These are phyloP conservation scores for Mycosphaerella arachidis DNA, from an alignment of 2,329 filamentous ascomycete species.

Conservation along the genomic window DNA sequence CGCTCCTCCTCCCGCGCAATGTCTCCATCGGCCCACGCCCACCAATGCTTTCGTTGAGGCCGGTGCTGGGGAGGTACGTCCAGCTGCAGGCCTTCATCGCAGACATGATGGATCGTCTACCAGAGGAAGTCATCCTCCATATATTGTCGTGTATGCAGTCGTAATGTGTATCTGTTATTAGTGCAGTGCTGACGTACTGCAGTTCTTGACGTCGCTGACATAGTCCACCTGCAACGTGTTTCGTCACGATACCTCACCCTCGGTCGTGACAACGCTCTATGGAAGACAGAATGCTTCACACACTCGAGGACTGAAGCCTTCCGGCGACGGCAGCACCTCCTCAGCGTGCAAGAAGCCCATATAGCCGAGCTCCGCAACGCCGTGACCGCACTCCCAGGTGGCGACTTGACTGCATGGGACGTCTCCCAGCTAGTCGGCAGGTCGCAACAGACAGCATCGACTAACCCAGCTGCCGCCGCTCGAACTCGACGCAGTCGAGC, in stretches of 20 bases:
- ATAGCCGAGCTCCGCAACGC: constrained; percentile 41
- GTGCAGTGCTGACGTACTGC: constrained; percentile 15
- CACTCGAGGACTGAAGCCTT: constrained; percentile 61
- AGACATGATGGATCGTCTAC: constrained; percentile 29
- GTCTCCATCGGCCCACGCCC: neutral
- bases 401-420: constrained; percentile 22
- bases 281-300: constrained; percentile 71
- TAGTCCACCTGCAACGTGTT: constrained; percentile 65
- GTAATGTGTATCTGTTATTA: neutral
- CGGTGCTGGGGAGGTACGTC: constrained; percentile 3
- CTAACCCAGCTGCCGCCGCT: constrained; percentile 18
- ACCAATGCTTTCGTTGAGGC: constrained; percentile 7
- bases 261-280: constrained; percentile 69
- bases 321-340: constrained; percentile 49
- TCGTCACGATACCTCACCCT: constrained; percentile 62
- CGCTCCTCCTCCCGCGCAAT: neutral
- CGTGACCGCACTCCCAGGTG: constrained; percentile 31
- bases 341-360: constrained; percentile 39
- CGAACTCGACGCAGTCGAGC: constrained; percentile 45
- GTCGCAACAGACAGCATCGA: constrained; percentile 10
- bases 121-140: constrained; percentile 42
- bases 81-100: neutral
- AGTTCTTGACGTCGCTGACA: constrained; percentile 62
- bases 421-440: constrained; percentile 20
- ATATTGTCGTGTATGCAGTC: constrained; percentile 39